Evolutionary conservation across 768 basidiomycete species (phyloP), one percentile per base, ranked within the genome.

Genomic region (Grammothele lineata): DNA sequence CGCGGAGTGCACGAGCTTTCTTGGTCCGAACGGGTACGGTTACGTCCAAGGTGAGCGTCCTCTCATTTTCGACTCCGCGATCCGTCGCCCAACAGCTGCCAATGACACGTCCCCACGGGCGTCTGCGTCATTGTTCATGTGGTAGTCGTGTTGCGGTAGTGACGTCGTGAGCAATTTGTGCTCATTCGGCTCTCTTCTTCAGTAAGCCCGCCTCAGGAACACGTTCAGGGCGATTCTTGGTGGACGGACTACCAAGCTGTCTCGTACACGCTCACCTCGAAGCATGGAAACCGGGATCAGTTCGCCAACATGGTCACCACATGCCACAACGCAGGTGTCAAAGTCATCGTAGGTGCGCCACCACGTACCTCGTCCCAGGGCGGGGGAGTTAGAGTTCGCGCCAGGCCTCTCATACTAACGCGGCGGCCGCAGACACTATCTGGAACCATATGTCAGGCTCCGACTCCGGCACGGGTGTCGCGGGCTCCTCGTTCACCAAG

Each of bases 241-340:
- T 86, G 83, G 83, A 85, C 83, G 0, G 83, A 84, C 57, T 85
- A 87, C 56, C 84, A 76, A 48, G 76, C 79, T 4, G 81, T 83
- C 0, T 84, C 82, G 1, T 84, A 85, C 57, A 82, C 45, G 7
- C 58, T 85, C 38, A 80, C 72, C 1, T 83, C 81, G 0, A 86
- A 85, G 61, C 78, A 80, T 1, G 85, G 84, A 4, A 69, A 77
- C 53, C 71, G 80, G 12, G 47, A 60, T 2, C 78, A 83, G 50
- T 84, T 62, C 49, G 48, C 60, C 11, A 62, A 60, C 38, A 73
- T 74, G 71, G 59, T 72, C 37, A 40, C 41, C 4, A 57, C 70
- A 7, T 73, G 72, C 50, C 66, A 70, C 39, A 48, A 48, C 9
- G 69, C 65, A 4, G 70, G 71, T 34, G 72, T 74, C 21, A 45